phyloP scores from a whole-genome alignment of 371 early-diverging fungal genomes.

The Mortierella sp. region DNA sequence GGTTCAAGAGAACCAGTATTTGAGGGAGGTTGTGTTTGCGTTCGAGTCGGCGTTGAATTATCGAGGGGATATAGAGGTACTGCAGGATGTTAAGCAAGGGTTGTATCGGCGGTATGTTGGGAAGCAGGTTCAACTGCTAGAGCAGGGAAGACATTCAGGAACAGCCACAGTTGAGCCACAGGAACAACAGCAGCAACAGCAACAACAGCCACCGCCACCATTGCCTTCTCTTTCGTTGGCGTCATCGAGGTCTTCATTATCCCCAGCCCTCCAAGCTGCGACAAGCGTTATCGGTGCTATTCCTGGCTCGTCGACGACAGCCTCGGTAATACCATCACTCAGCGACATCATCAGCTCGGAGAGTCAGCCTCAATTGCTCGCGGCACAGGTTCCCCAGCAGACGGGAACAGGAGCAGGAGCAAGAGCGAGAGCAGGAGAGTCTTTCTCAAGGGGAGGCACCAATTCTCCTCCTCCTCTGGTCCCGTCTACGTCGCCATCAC shows the following conservation, averaged over 20 bases:
- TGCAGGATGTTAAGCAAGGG: conserved; percentile 36
- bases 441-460: background rate
- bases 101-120: conserved; percentile 31
- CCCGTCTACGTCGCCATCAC: background rate
- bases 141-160: background rate
- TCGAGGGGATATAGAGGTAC: conserved; percentile 13
- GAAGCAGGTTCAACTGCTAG: conserved; percentile 3
- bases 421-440: background rate
- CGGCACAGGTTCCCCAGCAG: background rate
- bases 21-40: conserved; percentile 64
- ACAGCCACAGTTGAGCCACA: background rate
- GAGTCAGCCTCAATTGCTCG: background rate
- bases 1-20: conserved; percentile 67
- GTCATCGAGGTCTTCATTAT: background rate
- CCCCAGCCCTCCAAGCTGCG: background rate
- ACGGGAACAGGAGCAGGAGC: background rate
- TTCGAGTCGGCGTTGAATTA: conserved; percentile 60
- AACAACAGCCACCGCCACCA: background rate
- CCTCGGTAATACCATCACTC: background rate
- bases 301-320: background rate
- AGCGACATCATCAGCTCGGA: background rate
- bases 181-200: background rate
- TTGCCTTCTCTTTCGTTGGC: background rate
- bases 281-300: background rate
- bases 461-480: background rate